phyloP scores from a whole-genome alignment of 345 rosid genomes.

The Gossypium longicalyx region DNA sequence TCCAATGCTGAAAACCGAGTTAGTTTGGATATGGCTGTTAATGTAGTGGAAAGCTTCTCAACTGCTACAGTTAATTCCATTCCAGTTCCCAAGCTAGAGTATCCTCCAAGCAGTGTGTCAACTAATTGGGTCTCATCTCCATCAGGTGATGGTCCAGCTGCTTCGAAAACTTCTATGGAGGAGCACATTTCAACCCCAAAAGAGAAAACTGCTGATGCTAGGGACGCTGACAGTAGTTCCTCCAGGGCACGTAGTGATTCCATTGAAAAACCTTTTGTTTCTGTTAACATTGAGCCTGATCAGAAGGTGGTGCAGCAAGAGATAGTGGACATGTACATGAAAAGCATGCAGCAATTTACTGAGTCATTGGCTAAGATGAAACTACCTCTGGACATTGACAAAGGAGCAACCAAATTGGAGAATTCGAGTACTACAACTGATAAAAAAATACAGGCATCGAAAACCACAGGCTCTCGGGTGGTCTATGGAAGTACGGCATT shows the following conservation, averaged over 20 bases:
- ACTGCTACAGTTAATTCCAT: slow-evolving; percentile 38
- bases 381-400: slow-evolving; percentile 84
- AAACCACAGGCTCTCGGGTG: slow-evolving; percentile 73
- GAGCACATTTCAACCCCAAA: slow-evolving; percentile 41
- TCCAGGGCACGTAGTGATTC: slow-evolving; percentile 39
- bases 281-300: slow-evolving; percentile 63
- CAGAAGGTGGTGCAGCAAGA: slow-evolving; percentile 85
- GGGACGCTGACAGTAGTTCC: slow-evolving; percentile 43
- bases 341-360: slow-evolving; percentile 99
- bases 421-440: slow-evolving; percentile 68
- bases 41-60: slow-evolving; percentile 50
- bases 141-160: slow-evolving; percentile 39
- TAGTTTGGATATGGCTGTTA: slow-evolving; percentile 3
- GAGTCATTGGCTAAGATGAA: slow-evolving; percentile 99
- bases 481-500: slow-evolving; percentile 96
- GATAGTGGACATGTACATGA: slow-evolving; percentile 94
- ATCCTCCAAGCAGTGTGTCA: slow-evolving; percentile 76
- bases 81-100: slow-evolving; percentile 57
- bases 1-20: slow-evolving; percentile 52
- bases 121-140: slow-evolving; percentile 73
- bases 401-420: slow-evolving; percentile 63
- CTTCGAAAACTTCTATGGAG: slow-evolving; percentile 38
- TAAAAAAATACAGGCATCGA: slow-evolving; percentile 58
- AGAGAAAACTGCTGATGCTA: slow-evolving; percentile 36
- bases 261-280: slow-evolving; percentile 39